Evolutionary conservation across 2,329 filamentous ascomycete genomes (phyloP), one percentile per base, ranked within the genome.

Genomic region (Beauveria pseudobassiana): DNA sequence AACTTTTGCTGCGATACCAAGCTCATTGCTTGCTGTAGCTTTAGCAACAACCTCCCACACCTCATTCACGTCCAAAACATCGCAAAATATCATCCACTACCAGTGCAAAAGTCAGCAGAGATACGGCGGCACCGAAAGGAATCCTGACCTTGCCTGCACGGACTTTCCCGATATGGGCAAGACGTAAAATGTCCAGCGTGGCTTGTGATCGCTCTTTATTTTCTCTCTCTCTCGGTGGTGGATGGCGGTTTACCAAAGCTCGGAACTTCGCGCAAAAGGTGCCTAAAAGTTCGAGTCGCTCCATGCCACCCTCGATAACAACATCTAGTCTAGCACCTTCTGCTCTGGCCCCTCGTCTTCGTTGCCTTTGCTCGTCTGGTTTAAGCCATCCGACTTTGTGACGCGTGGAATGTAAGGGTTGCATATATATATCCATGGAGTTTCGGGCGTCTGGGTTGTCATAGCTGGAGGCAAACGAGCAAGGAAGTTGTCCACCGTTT

Each of bases 1-100:
- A 14, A 93, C 87, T 74, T 95, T 96, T 10, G 90, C 88, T 1
- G 77, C 81, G 45, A 85, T 82, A 0, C 91, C 91, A 2, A 96
- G 80, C 65, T 88, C 81, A 63, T 88, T 87, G 34, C 84, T 81
- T 14, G 83, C 82, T 0, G 89, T 89, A 2, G 84, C 89, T 57
- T 79, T 80, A 5, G 86, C 89, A 10, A 96, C 78, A 9, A 79
- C 75, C 6, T 75, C 78, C 92, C 91, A 93, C 6, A 83, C 74
- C 3, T 79, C 77, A 65, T 88, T 80, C 18, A 91, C 80, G 34
- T 84, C 76, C 8, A 74, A 69, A 0, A 76, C 70, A 0, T 74
- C 68, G 14, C 82, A 83, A 66, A 91, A 92, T 1, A 93, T 70
- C 86, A 93, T 88, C 90, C 90, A 93, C 84, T 89, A 42, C 5